These are phyloP conservation scores for Colletotrichum trifolii DNA, from an alignment of 2,329 filamentous ascomycete species.

Conservation along the genomic window DNA sequence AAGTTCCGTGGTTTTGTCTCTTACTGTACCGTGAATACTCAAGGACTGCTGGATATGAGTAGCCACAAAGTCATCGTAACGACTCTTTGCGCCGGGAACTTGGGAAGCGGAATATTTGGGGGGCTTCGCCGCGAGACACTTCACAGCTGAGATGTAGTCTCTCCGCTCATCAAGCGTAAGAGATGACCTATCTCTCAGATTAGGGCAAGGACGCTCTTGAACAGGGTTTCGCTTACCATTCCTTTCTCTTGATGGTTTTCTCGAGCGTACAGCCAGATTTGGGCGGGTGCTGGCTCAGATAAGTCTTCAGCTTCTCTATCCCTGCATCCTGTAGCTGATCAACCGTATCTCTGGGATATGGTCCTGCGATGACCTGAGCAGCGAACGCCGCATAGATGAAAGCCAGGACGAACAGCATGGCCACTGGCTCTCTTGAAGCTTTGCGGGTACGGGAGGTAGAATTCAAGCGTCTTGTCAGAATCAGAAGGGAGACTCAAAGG, in stretches of 20 bases:
- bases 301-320: constrained; percentile 3
- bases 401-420: neutral
- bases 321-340: constrained; percentile 14
- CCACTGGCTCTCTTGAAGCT: too few relatives aligned
- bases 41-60: constrained; percentile 45
- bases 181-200: constrained; percentile 3
- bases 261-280: constrained; percentile 18
- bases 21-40: constrained; percentile 42
- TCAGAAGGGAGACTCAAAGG: too few relatives aligned
- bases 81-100: constrained; percentile 42
- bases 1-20: rapidly evolving
- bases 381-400: neutral
- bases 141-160: constrained; percentile 40
- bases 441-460: too few relatives aligned
- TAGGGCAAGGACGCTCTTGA: too few relatives aligned
- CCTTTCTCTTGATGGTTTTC: constrained; percentile 13
- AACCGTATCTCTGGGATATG: constrained; percentile 18
- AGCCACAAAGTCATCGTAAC: constrained; percentile 47
- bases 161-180: constrained; percentile 27
- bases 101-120: constrained; percentile 13
- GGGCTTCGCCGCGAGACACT: constrained; percentile 39
- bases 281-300: neutral
- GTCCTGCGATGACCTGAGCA: neutral
- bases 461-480: too few relatives aligned
- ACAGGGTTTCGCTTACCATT: constrained; percentile 11